phyloP scores from a whole-genome alignment of 306 rosid species.

The Vachellia collinsii region DNA sequence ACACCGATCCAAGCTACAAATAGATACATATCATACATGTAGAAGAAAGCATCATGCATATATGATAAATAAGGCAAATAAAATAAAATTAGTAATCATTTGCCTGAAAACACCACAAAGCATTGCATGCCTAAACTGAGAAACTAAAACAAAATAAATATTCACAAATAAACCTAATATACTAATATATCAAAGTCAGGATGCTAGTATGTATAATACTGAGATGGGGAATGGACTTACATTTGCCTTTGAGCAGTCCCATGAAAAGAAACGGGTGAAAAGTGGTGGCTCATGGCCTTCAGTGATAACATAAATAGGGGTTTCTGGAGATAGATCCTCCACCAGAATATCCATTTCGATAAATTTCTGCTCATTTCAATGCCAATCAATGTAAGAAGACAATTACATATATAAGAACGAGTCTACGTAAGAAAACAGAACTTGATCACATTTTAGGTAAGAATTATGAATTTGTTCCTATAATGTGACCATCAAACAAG shows the following conservation, averaged over 20 bases:
- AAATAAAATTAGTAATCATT: neutral
- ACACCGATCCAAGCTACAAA: neutral
- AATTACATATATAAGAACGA: neutral
- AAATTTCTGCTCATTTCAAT: slow-evolving; percentile 69
- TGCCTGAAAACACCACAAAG: neutral
- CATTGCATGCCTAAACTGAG: slow-evolving; percentile 1
- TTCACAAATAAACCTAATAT: neutral
- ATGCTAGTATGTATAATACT: slow-evolving; percentile 1
- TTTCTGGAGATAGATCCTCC: slow-evolving; percentile 66
- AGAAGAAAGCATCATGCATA: neutral
- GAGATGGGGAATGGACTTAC: slow-evolving; percentile 52
- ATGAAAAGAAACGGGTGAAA: slow-evolving; percentile 84
- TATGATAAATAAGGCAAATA: neutral
- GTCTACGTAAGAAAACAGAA: neutral
- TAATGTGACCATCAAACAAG: slow-evolving; percentile 13
- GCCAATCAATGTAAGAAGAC: slow-evolving; percentile 26
- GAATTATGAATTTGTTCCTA: slow-evolving; percentile 21
- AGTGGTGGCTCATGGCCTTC: slow-evolving; percentile 87
- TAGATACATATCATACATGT: neutral
- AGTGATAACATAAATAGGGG: slow-evolving; percentile 71
- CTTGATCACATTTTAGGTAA: slow-evolving; percentile 16
- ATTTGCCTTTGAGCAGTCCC: slow-evolving; percentile 82
- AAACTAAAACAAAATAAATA: neutral
- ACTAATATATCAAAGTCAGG: neutral
- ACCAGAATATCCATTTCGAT: slow-evolving; percentile 69